These are phyloP conservation scores for Lyophyllum shimeji DNA, from an alignment of 768 basidiomycete species.

Conservation along the genomic window DNA sequence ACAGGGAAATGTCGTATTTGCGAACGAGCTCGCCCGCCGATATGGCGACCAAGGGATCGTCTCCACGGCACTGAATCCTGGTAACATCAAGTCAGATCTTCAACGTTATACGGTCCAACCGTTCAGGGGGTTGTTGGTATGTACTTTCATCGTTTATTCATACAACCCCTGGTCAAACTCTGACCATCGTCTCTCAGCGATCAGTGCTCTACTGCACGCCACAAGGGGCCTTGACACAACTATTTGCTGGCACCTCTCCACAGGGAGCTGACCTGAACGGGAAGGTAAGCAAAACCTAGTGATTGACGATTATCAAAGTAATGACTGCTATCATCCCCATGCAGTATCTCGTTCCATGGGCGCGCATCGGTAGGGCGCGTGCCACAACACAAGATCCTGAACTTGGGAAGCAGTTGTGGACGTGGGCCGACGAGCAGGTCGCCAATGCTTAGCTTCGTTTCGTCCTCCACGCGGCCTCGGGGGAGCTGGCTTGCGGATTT, in stretches of 20 bases:
- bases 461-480: background rate
- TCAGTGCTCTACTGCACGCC: slow-evolving; percentile 24
- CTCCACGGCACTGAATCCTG: slow-evolving; percentile 45
- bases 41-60: slow-evolving; percentile 42
- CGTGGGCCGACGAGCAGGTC: slow-evolving; percentile 45
- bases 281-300: slow-evolving; percentile 31
- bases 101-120: slow-evolving; percentile 22
- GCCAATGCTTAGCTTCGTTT: slow-evolving; percentile 9
- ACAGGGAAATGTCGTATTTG: slow-evolving; percentile 40
- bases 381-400: slow-evolving; percentile 25
- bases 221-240: slow-evolving; percentile 46
- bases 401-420: slow-evolving; percentile 37
- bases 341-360: slow-evolving; percentile 45
- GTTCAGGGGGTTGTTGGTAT: slow-evolving; percentile 14
- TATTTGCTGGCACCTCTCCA: slow-evolving; percentile 48
- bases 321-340: background rate
- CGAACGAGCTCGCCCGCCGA: slow-evolving; percentile 38
- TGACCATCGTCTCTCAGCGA: background rate
- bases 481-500: background rate
- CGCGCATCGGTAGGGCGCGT: slow-evolving; percentile 27
- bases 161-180: background rate
- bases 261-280: slow-evolving; percentile 42
- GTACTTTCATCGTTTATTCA: background rate
- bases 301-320: background rate
- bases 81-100: slow-evolving; percentile 36